A percentile compares a stretch with the other conserved stretches of the same genome.
These are phyloP conservation scores for Cladochytrium replicatum DNA, from an alignment of 192 early-diverging fungal species.

Conservation along the genomic window DNA sequence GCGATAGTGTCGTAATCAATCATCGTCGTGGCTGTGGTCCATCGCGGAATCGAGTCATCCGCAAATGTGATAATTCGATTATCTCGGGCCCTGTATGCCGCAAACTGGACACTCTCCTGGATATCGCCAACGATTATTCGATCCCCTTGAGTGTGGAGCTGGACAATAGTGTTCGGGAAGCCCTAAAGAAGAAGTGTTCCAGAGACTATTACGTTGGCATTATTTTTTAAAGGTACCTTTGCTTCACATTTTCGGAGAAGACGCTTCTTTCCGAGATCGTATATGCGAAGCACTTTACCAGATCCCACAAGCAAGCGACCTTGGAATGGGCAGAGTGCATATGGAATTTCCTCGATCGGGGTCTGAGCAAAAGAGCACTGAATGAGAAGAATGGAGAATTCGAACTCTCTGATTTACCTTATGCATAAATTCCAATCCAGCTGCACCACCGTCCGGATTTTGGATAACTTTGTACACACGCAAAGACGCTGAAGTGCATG, in stretches of 20 bases:
- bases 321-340: slow-evolving; percentile 74
- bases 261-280: slow-evolving; percentile 83
- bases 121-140: slow-evolving; percentile 80
- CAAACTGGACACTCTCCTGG: slow-evolving; percentile 79
- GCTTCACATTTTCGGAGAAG: slow-evolving; percentile 85
- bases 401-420: slow-evolving; percentile 20
- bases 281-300: slow-evolving; percentile 79
- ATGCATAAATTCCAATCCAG: slow-evolving; percentile 67
- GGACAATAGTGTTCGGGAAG: slow-evolving; percentile 65
- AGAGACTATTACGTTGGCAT: background rate
- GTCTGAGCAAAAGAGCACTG: slow-evolving; percentile 40
- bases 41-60: slow-evolving; percentile 84
- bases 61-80: slow-evolving; percentile 85
- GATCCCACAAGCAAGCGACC: slow-evolving; percentile 81
- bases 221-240: slow-evolving; percentile 30
- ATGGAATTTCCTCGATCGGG: slow-evolving; percentile 73
- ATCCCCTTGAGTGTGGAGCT: slow-evolving; percentile 66
- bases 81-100: slow-evolving; percentile 55
- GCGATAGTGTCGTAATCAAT: slow-evolving; percentile 89
- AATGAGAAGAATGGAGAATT: slow-evolving; percentile 6
- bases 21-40: slow-evolving; percentile 68
- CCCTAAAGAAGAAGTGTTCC: slow-evolving; percentile 20
- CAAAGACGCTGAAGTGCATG: slow-evolving; percentile 59
- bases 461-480: slow-evolving; percentile 69
- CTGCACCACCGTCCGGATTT: slow-evolving; percentile 49